phyloP scores from a whole-genome alignment of 2,329 filamentous ascomycete genomes.

The Pseudogymnoascus sp. region DNA sequence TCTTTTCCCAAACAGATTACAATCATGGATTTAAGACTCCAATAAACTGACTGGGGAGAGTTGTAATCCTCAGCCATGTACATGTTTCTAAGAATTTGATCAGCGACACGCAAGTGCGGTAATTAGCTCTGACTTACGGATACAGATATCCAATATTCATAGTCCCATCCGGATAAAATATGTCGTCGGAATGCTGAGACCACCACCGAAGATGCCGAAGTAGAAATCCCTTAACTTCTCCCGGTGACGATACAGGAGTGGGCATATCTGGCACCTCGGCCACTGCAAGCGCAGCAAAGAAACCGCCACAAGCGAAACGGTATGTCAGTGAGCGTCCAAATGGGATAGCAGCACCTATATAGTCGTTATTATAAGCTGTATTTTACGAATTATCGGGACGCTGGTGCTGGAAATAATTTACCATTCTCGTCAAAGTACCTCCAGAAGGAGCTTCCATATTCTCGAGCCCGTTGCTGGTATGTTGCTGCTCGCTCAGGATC shows the following conservation, averaged over 20 bases:
- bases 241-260: slow-evolving; percentile 31
- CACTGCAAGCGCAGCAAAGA: slow-evolving; percentile 39
- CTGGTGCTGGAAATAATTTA: slow-evolving; percentile 17
- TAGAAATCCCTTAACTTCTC: slow-evolving; percentile 41
- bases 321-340: slow-evolving; percentile 45
- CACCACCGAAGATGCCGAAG: slow-evolving; percentile 45
- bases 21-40: slow-evolving; percentile 45
- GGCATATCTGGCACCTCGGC: slow-evolving; percentile 33
- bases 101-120: not conserved
- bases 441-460: slow-evolving; percentile 38
- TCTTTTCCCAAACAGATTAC: slow-evolving; percentile 30
- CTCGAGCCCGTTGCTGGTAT: slow-evolving; percentile 33
- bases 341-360: slow-evolving; percentile 40
- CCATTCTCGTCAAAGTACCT: slow-evolving; percentile 40
- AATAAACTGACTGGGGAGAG: slow-evolving; percentile 47
- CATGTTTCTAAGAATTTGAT: slow-evolving; percentile 34
- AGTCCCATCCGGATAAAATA: slow-evolving; percentile 42
- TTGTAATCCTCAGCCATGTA: slow-evolving; percentile 50
- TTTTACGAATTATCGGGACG: not conserved
- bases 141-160: slow-evolving; percentile 39
- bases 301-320: slow-evolving; percentile 41
- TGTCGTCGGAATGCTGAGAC: slow-evolving; percentile 32
- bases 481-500: slow-evolving; percentile 32
- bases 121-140: slow-evolving; percentile 14
- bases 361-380: not conserved